phyloP scores from a whole-genome alignment of 768 basidiomycete genomes.

The Amanita subjunquillea region DNA sequence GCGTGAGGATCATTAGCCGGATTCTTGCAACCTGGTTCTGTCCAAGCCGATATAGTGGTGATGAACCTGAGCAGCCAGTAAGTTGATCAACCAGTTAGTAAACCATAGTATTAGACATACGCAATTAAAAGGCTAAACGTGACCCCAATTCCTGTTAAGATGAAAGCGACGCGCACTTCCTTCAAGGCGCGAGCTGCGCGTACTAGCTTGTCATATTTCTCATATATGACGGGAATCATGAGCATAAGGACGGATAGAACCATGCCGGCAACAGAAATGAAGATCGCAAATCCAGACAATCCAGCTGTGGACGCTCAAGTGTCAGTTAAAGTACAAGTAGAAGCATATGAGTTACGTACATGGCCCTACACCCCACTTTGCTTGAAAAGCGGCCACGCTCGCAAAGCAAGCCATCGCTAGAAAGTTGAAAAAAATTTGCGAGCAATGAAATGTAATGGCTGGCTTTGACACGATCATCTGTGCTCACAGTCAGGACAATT shows the following conservation, averaged over 20 bases:
- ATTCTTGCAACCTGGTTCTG: slow-evolving; percentile 84
- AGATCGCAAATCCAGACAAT: slow-evolving; percentile 77
- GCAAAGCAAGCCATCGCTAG: slow-evolving; percentile 88
- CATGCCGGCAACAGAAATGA: slow-evolving; percentile 65
- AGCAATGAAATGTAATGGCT: slow-evolving; percentile 62
- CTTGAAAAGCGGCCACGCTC: slow-evolving; percentile 81
- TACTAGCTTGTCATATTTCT: slow-evolving; percentile 76
- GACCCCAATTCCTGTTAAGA: slow-evolving; percentile 65
- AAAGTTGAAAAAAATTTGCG: slow-evolving; percentile 89
- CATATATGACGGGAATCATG: slow-evolving; percentile 68
- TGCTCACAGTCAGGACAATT: slow-evolving; percentile 5
- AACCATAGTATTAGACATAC: slow-evolving; percentile 31
- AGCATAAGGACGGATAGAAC: slow-evolving; percentile 67
- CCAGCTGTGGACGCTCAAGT: slow-evolving; percentile 47
- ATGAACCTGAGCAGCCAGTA: slow-evolving; percentile 39
- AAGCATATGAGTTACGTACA: slow-evolving; percentile 43
- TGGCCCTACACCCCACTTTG: slow-evolving; percentile 73
- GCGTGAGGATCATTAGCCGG: slow-evolving; percentile 74
- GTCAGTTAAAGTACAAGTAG: slow-evolving; percentile 8
- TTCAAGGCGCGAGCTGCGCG: slow-evolving; percentile 72
- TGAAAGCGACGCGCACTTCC: slow-evolving; percentile 77
- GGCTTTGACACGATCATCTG: slow-evolving; percentile 88
- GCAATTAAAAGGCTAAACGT: slow-evolving; percentile 64
- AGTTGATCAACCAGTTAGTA: neutral
- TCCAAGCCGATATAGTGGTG: slow-evolving; percentile 78